phyloP scores from a whole-genome alignment of 2,329 filamentous ascomycete genomes.

The Gnomoniopsis sp. region DNA sequence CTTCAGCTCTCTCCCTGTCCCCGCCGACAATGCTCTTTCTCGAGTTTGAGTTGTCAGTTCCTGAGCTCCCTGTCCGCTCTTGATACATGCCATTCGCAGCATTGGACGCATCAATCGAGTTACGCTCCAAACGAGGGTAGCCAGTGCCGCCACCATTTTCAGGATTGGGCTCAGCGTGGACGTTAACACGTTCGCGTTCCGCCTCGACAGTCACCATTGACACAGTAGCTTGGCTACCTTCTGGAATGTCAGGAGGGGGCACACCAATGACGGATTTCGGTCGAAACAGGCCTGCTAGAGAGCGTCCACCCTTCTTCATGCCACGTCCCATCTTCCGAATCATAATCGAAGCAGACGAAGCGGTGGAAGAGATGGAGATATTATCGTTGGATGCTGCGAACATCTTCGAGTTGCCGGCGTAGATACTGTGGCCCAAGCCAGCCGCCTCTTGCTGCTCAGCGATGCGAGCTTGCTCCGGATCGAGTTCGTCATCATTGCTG shows the following conservation, averaged over 20 bases:
- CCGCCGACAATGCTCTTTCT: conserved; percentile 89
- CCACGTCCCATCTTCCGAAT: conserved; percentile 98
- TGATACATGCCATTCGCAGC: conserved; percentile 34
- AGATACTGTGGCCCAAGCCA: conserved; percentile 90
- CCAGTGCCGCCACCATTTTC: conserved; percentile 70
- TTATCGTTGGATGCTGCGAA: conserved; percentile 95
- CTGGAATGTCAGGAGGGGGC: conserved; percentile 65
- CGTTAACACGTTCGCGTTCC: conserved; percentile 78
- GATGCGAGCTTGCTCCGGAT: conserved; percentile 88
- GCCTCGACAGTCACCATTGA: conserved; percentile 96
- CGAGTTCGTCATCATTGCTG: conserved; percentile 56
- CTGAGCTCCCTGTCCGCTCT: conserved; percentile 55
- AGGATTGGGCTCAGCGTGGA: conserved; percentile 66
- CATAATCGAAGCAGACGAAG: conserved; percentile 88
- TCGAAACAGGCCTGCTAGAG: conserved; percentile 88
- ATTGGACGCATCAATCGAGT: conserved; percentile 68
- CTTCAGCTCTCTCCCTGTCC: conserved; percentile 85
- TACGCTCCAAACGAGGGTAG: conserved; percentile 80
- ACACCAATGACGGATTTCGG: conserved; percentile 88
- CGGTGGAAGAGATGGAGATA: conserved; percentile 84
- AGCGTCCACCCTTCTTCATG: conserved; percentile 92
- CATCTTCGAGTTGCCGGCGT: conserved; percentile 72
- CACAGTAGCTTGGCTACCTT: conserved; percentile 76
- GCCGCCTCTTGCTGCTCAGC: conserved; percentile 88
- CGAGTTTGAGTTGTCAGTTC: conserved; percentile 58